phyloP scores from a whole-genome alignment of 352 stramenopile species.

The Phytophthora pisi region DNA sequence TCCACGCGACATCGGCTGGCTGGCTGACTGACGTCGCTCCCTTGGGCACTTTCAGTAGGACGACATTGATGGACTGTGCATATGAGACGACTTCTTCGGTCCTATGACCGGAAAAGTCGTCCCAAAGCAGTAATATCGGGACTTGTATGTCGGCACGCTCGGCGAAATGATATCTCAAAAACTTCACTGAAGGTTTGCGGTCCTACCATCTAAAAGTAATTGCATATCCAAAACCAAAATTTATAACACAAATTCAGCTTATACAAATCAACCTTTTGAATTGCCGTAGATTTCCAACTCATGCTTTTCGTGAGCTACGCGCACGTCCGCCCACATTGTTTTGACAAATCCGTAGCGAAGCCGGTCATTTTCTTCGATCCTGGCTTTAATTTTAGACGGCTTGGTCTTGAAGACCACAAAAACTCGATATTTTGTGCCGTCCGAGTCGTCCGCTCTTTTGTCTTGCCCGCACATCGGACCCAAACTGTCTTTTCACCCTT shows the following conservation, averaged over 20 bases:
- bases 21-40: conserved; percentile 4
- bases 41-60: conserved; percentile 4
- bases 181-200: neutral
- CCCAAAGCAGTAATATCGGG: conserved; percentile 9
- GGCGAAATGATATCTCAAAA: conserved; percentile 12
- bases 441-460: conserved; percentile 1
- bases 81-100: conserved; percentile 1
- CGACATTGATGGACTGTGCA: conserved; percentile 1
- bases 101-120: conserved; percentile 6
- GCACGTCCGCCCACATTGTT: neutral
- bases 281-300: conserved; percentile 3
- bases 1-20: conserved; percentile 11
- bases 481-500: conserved; percentile 6
- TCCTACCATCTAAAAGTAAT: neutral
- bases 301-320: neutral
- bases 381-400: neutral
- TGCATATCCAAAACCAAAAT: neutral
- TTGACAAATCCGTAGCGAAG: neutral
- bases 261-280: neutral
- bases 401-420: conserved; percentile 13
- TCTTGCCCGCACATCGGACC: conserved; percentile 6
- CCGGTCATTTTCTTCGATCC: neutral
- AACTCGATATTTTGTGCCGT: neutral
- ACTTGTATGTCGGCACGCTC: neutral
- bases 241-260: neutral